Base-by-base conservation (phyloP, 257 asterid genomes). In the Solanum pinnatisectum region DNA sequence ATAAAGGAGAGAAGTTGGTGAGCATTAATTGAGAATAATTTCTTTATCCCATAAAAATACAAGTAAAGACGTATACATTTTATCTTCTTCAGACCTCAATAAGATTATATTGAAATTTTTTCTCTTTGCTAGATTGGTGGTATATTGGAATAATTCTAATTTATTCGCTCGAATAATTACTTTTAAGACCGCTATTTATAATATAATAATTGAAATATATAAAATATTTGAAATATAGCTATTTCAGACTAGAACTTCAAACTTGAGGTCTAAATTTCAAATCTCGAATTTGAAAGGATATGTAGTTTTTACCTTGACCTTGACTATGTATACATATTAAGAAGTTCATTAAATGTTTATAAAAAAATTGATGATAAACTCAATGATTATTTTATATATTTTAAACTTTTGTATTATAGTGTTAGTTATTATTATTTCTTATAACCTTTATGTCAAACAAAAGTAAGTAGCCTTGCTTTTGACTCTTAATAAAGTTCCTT, bases 31-130 rank as follows among this genome's bases (percentile, higher is more conserved):
- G 3, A 23, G 0, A 60, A 23, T 60, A 60, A 1, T 9, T 1
- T 60, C 2, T 9, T 14, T 22, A 22, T 1, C 12, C 3, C 5
- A 59, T 59, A 60, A 23, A 23, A 6, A 10, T 10, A 23, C 0
- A 14, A 4, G 5, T 65, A 10, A n/a, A 10, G 14, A 1, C 1
- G 4, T 3, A 2, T n/a, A 10, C 8, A 8, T 8, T 3, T 8
- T 22, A 59, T 3, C 12, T 4, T 56, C 1, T 18, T 18, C 9
- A 18, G 22, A 15, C 22, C 22, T 16, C 22, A 49, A 2, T 40
- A 40, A 12, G 4, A 40, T 49, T 49, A 10, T 20, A 20, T 10
- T 60, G 0, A 11, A 16, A 0, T 23, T 23, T 60, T 63, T 65
- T 10, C 7, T 4, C 11, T 63, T 65, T 30, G 71, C 71, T 10